phyloP scores from a whole-genome alignment of 1,139 yeast genomes.

The Entelexis paramagnoliae region DNA sequence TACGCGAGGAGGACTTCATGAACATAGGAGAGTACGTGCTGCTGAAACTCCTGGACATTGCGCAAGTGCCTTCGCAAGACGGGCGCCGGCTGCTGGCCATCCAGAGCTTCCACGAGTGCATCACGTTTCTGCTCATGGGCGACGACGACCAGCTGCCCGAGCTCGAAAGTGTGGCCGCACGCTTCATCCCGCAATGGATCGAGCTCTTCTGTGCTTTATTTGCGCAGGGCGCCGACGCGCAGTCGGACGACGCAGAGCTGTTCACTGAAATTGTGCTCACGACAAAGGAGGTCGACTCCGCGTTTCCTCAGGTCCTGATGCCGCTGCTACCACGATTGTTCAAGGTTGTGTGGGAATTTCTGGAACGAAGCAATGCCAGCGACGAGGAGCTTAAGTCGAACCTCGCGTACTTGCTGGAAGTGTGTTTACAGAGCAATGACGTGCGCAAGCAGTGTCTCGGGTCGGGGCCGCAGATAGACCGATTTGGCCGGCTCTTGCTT shows the following conservation, averaged over 20 bases:
- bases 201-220: constrained; percentile 24
- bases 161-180: constrained; percentile 24
- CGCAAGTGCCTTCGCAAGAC: constrained; percentile 11
- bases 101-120: constrained; percentile 29
- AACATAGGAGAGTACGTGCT: constrained; percentile 40
- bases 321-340: constrained; percentile 22
- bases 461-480: constrained; percentile 5
- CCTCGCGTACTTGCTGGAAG: constrained; percentile 10
- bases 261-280: constrained; percentile 24
- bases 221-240: constrained; percentile 5
- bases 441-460: constrained; percentile 3
- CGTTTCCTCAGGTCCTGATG: constrained; percentile 26
- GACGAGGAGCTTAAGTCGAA: constrained; percentile 11
- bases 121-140: constrained; percentile 31
- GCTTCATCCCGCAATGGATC: constrained; percentile 28
- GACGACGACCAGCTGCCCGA: constrained; percentile 26
- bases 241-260: constrained; percentile 15
- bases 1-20: constrained; percentile 80
- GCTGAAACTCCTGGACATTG: constrained; percentile 15
- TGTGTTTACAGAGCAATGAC: constrained; percentile 10
- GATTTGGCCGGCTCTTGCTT: constrained; percentile 10
- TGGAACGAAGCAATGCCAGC: constrained; percentile 2
- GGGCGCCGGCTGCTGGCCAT: constrained; percentile 24
- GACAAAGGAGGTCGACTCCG: constrained; percentile 28
- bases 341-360: constrained; percentile 13